Evolutionary conservation across 257 asterid genomes (phyloP), one percentile per base, ranked within the genome.

Genomic region (Cordia subcordata): DNA sequence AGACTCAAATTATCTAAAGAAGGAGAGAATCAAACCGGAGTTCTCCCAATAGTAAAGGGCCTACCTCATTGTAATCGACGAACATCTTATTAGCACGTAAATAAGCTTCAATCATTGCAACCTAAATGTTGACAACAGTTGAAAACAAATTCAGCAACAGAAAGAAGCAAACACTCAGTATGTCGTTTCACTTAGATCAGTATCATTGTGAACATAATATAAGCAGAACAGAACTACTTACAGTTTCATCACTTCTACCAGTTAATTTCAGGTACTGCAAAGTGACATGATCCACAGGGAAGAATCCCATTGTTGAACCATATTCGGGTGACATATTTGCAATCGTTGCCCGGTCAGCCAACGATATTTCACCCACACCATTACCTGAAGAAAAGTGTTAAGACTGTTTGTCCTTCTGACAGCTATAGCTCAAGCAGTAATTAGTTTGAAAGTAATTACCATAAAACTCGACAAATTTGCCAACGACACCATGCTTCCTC

Each of bases 251-350:
- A 60, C 96, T 88, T 84, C 98, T 81, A 67, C 96, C 96, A 1
- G 98, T 91, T 77, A 88, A 75, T 66, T 85, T 88, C 33, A 91
- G 86, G 66, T 91, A 91, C 54, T 85, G 85, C 66, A 91, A 74
- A 60, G 98, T 91, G 57, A 91, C 98, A 58, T 75, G 79, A 76
- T 91, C 98, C 20, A 91, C 98, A 17, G 96, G 98, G 83, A 91
- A 91, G 82, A 91, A 91, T n/a, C 98, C 95, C 98, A 91, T 91
- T 37, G 98, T 91, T 63, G 98, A 96, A 59, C 96, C 96, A 81
- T 91, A 91, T 76, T 91, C 98, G 0, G 98, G 98, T 49, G 98
- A 84, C 98, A 91, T 91, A 77, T 91, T 91, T 55, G 98, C 96
- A 60, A 91, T 91, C 62, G 96, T 91, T 60, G 98, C 98, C 76